phyloP scores from a whole-genome alignment of 305 asterid species.

The Petunia hybrid region DNA sequence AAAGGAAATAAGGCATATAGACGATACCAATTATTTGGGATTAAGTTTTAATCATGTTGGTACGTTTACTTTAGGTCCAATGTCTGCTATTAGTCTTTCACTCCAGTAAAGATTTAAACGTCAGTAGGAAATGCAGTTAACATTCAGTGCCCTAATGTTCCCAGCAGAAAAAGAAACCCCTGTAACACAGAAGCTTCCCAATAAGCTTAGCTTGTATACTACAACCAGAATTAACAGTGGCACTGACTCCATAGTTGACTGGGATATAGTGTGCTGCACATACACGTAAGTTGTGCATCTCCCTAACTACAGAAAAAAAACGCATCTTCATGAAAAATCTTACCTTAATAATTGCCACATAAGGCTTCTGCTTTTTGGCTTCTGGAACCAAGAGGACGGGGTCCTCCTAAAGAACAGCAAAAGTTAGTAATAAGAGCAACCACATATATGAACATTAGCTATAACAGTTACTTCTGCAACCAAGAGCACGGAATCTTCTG shows the following conservation, averaged over 20 bases:
- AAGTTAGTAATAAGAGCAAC: slow-evolving; percentile 27
- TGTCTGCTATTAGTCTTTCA: too few species aligned
- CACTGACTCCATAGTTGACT: not conserved
- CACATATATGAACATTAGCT: slow-evolving; percentile 15
- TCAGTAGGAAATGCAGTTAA: not conserved
- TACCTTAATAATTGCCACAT: slow-evolving; percentile 95
- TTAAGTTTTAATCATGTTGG: too few species aligned
- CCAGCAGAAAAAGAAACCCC: not conserved
- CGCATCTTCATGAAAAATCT: slow-evolving; percentile 5
- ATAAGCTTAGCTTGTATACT: not conserved
- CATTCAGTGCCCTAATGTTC: slow-evolving; percentile 17
- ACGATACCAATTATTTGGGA: too few species aligned
- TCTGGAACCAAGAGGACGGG: slow-evolving; percentile 84
- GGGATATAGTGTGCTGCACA: not conserved
- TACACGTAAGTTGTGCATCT: not conserved
- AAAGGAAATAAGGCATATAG: too few species aligned
- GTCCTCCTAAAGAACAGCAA: slow-evolving; percentile 70
- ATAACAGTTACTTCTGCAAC: not conserved
- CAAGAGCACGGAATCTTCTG: too few species aligned
- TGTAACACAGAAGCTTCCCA: not conserved
- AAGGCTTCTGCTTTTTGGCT: slow-evolving; percentile 65
- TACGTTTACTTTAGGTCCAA: too few species aligned
- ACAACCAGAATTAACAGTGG: not conserved
- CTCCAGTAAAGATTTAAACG: too few species aligned
- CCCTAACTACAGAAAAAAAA: slow-evolving; percentile 5